These are phyloP conservation scores for Plenodomus lindquistii DNA, from an alignment of 2,329 filamentous ascomycete genomes.

Conservation along the genomic window DNA sequence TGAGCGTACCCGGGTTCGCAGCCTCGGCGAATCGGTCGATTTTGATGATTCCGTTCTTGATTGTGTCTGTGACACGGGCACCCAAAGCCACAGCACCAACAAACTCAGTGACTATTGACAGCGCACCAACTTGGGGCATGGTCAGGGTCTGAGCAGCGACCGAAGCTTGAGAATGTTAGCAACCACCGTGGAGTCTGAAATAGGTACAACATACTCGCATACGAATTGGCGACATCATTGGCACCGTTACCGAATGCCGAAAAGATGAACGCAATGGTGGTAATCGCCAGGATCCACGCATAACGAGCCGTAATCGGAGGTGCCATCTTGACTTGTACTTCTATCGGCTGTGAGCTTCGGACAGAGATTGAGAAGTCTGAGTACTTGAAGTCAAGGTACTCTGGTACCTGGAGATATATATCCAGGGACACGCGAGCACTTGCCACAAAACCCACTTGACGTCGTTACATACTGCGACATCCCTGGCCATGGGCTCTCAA, in stretches of 20 bases:
- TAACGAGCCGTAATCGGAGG: constrained; percentile 35
- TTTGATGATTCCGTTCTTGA: constrained; percentile 63
- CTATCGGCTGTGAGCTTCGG: not conserved
- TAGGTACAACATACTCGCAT: constrained; percentile 45
- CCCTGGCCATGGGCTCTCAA: not conserved
- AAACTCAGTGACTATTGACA: constrained; percentile 56
- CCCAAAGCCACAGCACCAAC: constrained; percentile 58
- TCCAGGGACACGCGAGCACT: constrained; percentile 13
- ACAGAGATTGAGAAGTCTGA: not conserved
- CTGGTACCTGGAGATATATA: constrained; percentile 7
- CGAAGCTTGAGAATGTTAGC: constrained; percentile 17
- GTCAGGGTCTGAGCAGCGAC: constrained; percentile 57
- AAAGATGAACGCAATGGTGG: constrained; percentile 43
- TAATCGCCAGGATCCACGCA: constrained; percentile 49
- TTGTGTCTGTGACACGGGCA: constrained; percentile 62
- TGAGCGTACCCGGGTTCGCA: constrained; percentile 55
- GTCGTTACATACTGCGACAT: constrained; percentile 1
- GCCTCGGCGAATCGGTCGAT: constrained; percentile 49
- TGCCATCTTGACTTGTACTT: constrained; percentile 17
- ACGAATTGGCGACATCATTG: constrained; percentile 61
- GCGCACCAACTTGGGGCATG: constrained; percentile 56
- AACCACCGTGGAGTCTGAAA: not conserved
- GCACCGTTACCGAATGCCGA: constrained; percentile 47
- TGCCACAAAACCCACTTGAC: constrained; percentile 8
- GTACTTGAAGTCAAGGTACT: not conserved